These are phyloP conservation scores for Pythium pyrilobum DNA, from an alignment of 352 stramenopile genomes.

Conservation along the genomic window DNA sequence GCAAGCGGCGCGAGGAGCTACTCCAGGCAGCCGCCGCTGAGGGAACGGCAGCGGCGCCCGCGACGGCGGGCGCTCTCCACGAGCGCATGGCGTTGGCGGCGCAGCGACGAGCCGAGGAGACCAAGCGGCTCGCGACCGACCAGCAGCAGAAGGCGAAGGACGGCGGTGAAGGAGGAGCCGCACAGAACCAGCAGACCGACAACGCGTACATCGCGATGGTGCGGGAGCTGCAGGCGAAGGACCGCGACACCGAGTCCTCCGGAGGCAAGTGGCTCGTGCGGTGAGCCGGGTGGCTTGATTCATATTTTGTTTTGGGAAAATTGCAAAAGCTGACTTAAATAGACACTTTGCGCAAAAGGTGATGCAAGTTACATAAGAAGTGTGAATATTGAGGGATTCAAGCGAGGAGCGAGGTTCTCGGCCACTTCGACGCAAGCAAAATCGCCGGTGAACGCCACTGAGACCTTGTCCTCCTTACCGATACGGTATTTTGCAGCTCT, in stretches of 20 bases:
- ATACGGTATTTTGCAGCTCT: no score
- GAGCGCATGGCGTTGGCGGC: slow-evolving; percentile 56
- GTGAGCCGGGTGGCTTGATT: slow-evolving; percentile 19
- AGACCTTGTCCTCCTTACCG: no score
- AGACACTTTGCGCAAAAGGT: no score
- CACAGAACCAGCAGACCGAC: not conserved
- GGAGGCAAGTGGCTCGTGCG: slow-evolving; percentile 72
- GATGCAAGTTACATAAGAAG: no score
- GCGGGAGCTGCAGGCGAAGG: slow-evolving; percentile 51
- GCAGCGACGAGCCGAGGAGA: slow-evolving; percentile 43
- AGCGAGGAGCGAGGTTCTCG: no score
- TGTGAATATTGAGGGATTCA: no score
- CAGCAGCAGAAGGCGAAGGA: slow-evolving; percentile 4
- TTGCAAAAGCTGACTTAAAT: no score
- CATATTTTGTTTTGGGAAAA: no score
- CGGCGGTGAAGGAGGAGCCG: slow-evolving; percentile 2
- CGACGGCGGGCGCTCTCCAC: slow-evolving; percentile 28
- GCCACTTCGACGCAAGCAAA: no score
- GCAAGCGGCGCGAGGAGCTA: slow-evolving; percentile 27
- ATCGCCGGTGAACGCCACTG: no score
- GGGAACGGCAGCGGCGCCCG: not conserved
- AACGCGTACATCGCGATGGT: slow-evolving; percentile 65
- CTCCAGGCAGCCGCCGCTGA: slow-evolving; percentile 22
- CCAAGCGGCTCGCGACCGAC: slow-evolving; percentile 19
- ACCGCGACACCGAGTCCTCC: slow-evolving; percentile 39